Conservation (phyloP, 2,329 filamentous ascomycete species). For the Fusarium proliferatum region DNA sequence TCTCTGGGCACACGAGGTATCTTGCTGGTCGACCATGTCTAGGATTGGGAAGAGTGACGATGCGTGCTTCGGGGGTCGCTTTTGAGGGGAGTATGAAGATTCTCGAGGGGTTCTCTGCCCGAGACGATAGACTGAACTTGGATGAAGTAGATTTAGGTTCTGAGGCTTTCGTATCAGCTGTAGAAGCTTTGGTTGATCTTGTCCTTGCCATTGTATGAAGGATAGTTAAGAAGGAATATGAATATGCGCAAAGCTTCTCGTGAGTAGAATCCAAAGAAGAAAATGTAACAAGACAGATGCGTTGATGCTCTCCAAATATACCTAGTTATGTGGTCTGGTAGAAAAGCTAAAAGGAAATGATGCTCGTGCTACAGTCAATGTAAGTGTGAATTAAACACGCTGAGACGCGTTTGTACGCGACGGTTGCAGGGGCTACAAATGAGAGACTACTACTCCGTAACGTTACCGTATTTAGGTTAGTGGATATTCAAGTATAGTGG, state of each 20-base stretch:
- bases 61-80: constrained; percentile 63
- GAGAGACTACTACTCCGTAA: neutral
- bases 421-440: constrained; percentile 16
- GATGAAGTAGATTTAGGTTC: constrained; percentile 48
- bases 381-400: constrained; percentile 22
- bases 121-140: constrained; percentile 55
- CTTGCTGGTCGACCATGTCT: constrained; percentile 65
- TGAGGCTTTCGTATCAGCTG: constrained; percentile 42
- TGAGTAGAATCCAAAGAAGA: neutral
- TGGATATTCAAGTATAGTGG: neutral
- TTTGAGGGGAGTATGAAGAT: constrained; percentile 71
- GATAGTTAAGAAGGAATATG: neutral
- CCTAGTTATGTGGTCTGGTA: neutral
- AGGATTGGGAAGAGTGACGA: constrained; percentile 70
- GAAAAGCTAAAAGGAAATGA: neutral
- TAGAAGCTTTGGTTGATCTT: constrained; percentile 55
- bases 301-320: neutral
- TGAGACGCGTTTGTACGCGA: constrained; percentile 36
- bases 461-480: constrained; percentile 15
- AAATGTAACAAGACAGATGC: neutral
- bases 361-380: neutral
- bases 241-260: neutral
- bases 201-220: constrained; percentile 60
- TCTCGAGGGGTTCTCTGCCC: constrained; percentile 58
- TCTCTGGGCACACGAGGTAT: constrained; percentile 71